phyloP scores from a whole-genome alignment of 352 stramenopile genomes.

The Phytophthora rubi region DNA sequence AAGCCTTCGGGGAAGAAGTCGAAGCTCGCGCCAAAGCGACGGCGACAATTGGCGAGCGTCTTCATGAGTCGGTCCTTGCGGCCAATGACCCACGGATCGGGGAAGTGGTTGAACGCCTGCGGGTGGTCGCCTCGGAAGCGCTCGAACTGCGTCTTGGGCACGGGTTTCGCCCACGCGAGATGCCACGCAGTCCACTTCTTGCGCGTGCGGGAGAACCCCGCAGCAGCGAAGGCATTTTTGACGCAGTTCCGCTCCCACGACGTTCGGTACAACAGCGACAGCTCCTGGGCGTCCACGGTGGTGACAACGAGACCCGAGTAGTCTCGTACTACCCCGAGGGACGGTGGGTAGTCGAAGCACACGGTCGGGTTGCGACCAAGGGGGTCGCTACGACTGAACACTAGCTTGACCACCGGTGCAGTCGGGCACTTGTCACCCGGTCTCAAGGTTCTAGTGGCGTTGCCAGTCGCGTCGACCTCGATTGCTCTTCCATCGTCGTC shows the following conservation, averaged over 20 bases:
- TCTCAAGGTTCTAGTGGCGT: constrained; percentile 9
- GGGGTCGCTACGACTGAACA: constrained; percentile 59
- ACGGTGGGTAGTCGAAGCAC: constrained; percentile 90
- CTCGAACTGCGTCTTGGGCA: constrained; percentile 66
- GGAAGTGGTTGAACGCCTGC: constrained; percentile 91
- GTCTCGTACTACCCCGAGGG: constrained; percentile 58
- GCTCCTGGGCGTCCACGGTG: constrained; percentile 46
- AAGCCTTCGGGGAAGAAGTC: constrained; percentile 89
- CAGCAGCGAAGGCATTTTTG: constrained; percentile 89
- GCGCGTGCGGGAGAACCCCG: constrained; percentile 69
- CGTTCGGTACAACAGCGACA: constrained; percentile 75
- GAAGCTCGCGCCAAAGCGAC: constrained; percentile 67
- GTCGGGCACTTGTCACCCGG: constrained; percentile 44
- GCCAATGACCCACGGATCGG: constrained; percentile 90
- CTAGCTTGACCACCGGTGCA: constrained; percentile 50
- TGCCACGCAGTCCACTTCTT: constrained; percentile 68
- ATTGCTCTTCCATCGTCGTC: constrained; percentile 22
- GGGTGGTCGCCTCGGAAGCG: constrained; percentile 49
- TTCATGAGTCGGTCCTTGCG: constrained; percentile 90
- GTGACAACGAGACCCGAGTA: constrained; percentile 43
- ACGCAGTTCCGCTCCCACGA: constrained; percentile 94
- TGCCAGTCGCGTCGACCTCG: neutral
- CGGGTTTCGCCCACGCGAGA: constrained; percentile 77
- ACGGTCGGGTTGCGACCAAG: constrained; percentile 65
- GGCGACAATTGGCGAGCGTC: constrained; percentile 65